Conservation (phyloP, 2,329 filamentous ascomycete species). For the Exophiala alcalophila region DNA sequence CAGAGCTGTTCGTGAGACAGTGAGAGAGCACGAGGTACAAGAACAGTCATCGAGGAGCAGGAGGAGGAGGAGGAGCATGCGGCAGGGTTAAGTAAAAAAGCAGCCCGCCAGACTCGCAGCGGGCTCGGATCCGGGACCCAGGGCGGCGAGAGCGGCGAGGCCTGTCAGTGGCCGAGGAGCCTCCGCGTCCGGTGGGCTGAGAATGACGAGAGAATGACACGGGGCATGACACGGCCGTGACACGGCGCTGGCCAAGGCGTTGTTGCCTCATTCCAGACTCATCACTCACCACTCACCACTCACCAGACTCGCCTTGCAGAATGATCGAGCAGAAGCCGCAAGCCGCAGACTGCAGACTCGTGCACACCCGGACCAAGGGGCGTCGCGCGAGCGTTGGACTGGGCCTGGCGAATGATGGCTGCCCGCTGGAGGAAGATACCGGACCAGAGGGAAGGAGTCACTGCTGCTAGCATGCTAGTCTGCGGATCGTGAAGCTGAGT, state of each 20-base stretch:
- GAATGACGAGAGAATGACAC: slow-evolving; percentile 2
- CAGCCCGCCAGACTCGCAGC: slow-evolving; percentile 1
- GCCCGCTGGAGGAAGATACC: slow-evolving; percentile 18
- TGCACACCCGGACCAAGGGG: too few relatives aligned
- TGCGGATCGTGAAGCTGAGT: too few relatives aligned
- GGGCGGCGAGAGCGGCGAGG: slow-evolving; percentile 5
- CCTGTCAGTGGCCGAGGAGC: slow-evolving; percentile 2
- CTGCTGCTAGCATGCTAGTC: too few relatives aligned
- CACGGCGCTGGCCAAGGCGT: slow-evolving; percentile 11
- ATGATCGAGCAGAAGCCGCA: too few relatives aligned
- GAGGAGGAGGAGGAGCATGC: slow-evolving; percentile 12
- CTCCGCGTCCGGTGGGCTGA: slow-evolving; percentile 11
- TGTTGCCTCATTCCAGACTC: too few relatives aligned
- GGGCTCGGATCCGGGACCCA: slow-evolving; percentile 5
- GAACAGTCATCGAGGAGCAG: slow-evolving; percentile 2
- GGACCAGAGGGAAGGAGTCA: slow-evolving; percentile 23
- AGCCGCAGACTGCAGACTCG: too few relatives aligned
- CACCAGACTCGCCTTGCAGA: too few relatives aligned
- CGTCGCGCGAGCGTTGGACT: too few relatives aligned
- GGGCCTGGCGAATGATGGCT: slow-evolving; percentile 11
- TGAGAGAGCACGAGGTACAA: background rate
- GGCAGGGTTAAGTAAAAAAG: slow-evolving; percentile 18
- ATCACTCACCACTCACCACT: too few relatives aligned
- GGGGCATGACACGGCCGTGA: slow-evolving; percentile 3
- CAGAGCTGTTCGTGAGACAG: too few relatives aligned